Base-by-base conservation (phyloP, 106 monocot genomes). In the Phalaenopsis equestris region DNA sequence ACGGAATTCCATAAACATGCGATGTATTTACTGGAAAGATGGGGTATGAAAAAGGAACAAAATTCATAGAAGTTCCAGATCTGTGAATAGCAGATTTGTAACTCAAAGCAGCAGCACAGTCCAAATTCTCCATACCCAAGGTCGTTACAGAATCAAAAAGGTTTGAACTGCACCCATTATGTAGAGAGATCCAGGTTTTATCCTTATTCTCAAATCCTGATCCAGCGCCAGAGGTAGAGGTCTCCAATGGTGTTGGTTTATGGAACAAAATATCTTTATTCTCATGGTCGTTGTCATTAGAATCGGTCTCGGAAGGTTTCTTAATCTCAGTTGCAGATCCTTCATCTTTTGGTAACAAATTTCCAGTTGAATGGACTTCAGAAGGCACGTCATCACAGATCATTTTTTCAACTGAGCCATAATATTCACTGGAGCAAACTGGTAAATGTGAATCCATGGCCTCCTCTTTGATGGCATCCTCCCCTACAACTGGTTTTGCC, bases 21-120 rank as follows among this genome's bases (percentile, higher is more conserved):
- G 89, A 84, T 37, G 86, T 45, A 80, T 19, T 70, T 6, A 74
- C 61, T 52, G 87, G 83, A 78, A 81, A 80, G 17, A 75, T 17
- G 24, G 80, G 61, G 43, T 93, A 68, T 64, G 79, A 67, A 75
- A 55, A 75, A 42, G 80, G 81, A 74, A 58, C 47, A 39, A 80
- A 17, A 79, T 72, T 52, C n/a, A 67, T 76, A 37, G 15, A 58
- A 74, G 45, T 42, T 42, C 82, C 77, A 83, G 55, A 86, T n/a
- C 61, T 81, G 57, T 76, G 55, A 47, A 42, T 55, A 45, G 67
- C 43, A 49, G 70, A 41, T 42, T 83, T 79, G 77, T 47, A 82
- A 77, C 75, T 82, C 24, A 47, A 41, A 56, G 72, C 64, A 42
- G 77, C 67, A 48, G 45, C 73, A 56, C 42, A 64, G 56, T 90